Percentiles rank a stretch among this genome's conserved stretches.
These are phyloP conservation scores for Colletotrichum melonis DNA, from an alignment of 2,329 filamentous ascomycete species.

Conservation along the genomic window DNA sequence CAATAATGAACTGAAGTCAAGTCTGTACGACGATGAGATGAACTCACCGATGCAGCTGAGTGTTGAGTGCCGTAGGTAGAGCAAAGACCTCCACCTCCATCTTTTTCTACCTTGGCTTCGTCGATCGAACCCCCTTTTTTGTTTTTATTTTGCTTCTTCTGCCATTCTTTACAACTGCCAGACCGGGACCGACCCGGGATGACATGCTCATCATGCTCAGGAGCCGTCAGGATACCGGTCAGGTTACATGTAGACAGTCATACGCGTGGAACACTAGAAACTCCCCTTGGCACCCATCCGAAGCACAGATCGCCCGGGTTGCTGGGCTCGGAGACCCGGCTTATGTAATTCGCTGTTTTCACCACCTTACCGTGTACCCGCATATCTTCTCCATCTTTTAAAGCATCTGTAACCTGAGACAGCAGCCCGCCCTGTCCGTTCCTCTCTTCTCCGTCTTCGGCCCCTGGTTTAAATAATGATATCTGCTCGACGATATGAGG, in stretches of 20 bases:
- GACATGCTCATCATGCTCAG: constrained; percentile 2
- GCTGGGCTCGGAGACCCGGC: background rate
- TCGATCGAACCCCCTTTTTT: background rate
- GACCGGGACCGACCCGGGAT: constrained; percentile 19
- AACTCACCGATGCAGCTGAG: background rate
- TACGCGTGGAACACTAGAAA: background rate
- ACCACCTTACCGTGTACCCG: background rate
- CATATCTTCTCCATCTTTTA: constrained; percentile 14
- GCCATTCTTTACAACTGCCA: background rate
- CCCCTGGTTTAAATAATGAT: background rate
- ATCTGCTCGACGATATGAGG: background rate
- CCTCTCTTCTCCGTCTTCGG: background rate
- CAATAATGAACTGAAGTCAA: background rate
- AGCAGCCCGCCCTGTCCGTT: constrained; percentile 1
- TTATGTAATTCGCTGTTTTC: background rate
- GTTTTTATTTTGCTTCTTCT: background rate
- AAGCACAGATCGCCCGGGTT: background rate
- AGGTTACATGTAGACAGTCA: constrained; percentile 5
- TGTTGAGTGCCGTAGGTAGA: background rate
- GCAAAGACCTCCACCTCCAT: background rate
- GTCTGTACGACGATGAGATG: background rate
- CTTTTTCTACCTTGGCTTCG: background rate
- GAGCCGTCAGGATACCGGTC: constrained; percentile 3
- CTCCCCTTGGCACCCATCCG: constrained; percentile 3
- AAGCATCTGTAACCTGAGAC: constrained; percentile 25